These are phyloP conservation scores for Fusarium goolgardi DNA, from an alignment of 2,329 filamentous ascomycete genomes.

Conservation along the genomic window DNA sequence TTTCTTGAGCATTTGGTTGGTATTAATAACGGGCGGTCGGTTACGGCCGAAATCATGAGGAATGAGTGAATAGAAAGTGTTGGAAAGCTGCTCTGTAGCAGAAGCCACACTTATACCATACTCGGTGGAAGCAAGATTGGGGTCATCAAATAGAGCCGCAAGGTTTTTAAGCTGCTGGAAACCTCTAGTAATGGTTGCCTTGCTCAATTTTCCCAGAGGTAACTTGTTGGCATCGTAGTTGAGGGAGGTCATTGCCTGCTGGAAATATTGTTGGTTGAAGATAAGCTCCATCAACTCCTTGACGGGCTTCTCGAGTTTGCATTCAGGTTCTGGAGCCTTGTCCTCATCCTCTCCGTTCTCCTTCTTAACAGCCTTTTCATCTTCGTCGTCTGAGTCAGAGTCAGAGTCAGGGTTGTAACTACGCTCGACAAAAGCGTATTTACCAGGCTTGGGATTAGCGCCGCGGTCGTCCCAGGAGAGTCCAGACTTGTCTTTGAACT, in stretches of 20 bases:
- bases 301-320: slow-evolving; percentile 68
- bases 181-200: slow-evolving; percentile 77
- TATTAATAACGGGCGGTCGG: slow-evolving; percentile 74
- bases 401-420: slow-evolving; percentile 78
- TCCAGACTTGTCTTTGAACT: slow-evolving; percentile 72
- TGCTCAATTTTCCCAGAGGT: slow-evolving; percentile 85
- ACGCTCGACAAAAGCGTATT: slow-evolving; percentile 84
- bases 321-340: slow-evolving; percentile 57
- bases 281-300: slow-evolving; percentile 82
- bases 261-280: slow-evolving; percentile 81
- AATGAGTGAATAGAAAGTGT: slow-evolving; percentile 83
- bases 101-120: slow-evolving; percentile 54
- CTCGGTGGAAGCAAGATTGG: slow-evolving; percentile 57
- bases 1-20: slow-evolving; percentile 69
- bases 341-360: slow-evolving; percentile 53
- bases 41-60: slow-evolving; percentile 83
- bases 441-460: slow-evolving; percentile 69
- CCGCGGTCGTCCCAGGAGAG: slow-evolving; percentile 65
- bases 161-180: slow-evolving; percentile 83
- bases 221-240: slow-evolving; percentile 82
- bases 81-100: slow-evolving; percentile 74
- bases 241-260: slow-evolving; percentile 71
- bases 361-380: slow-evolving; percentile 51
- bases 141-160: slow-evolving; percentile 71
- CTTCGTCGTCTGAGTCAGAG: slow-evolving; percentile 60